Conservation (phyloP, 2,329 filamentous ascomycete species). For the Myriosclerotinia scirpicola region DNA sequence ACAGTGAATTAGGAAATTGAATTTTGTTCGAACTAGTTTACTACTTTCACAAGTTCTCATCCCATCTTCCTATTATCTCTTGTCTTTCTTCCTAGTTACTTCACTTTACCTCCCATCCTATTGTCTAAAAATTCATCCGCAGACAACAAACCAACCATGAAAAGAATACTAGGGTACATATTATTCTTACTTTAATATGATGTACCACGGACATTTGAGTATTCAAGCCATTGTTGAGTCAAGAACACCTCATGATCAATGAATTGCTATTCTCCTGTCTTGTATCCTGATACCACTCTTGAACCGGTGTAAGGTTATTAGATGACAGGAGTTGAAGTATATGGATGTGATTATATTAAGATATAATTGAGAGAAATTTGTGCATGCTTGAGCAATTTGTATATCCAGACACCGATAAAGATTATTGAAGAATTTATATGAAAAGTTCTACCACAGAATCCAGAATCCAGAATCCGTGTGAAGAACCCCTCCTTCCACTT, state of each 20-base stretch:
- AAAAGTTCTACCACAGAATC: background rate
- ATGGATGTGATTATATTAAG: background rate
- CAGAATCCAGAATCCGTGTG: background rate
- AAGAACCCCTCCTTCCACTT: background rate
- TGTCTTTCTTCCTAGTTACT: background rate
- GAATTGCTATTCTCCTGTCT: slow-evolving; percentile 63
- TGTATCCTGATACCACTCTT: slow-evolving; percentile 65
- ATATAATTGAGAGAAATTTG: background rate
- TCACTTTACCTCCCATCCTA: background rate
- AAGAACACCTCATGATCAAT: slow-evolving; percentile 43
- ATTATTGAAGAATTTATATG: background rate
- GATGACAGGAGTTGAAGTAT: slow-evolving; percentile 58
- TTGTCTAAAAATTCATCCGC: background rate
- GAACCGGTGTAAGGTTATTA: slow-evolving; percentile 61
- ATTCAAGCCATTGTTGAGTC: slow-evolving; percentile 28
- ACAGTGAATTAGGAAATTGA: too few relatives aligned
- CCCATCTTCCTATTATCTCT: background rate
- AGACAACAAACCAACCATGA: background rate
- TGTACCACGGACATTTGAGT: slow-evolving; percentile 33
- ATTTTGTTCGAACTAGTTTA: background rate
- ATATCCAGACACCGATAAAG: background rate
- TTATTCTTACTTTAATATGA: slow-evolving; percentile 6
- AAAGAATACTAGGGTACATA: background rate
- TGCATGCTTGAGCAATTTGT: background rate
- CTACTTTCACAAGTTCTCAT: background rate